These are phyloP conservation scores for Aspergillus novofumigatus DNA, from an alignment of 2,329 filamentous ascomycete genomes.

Conservation along the genomic window DNA sequence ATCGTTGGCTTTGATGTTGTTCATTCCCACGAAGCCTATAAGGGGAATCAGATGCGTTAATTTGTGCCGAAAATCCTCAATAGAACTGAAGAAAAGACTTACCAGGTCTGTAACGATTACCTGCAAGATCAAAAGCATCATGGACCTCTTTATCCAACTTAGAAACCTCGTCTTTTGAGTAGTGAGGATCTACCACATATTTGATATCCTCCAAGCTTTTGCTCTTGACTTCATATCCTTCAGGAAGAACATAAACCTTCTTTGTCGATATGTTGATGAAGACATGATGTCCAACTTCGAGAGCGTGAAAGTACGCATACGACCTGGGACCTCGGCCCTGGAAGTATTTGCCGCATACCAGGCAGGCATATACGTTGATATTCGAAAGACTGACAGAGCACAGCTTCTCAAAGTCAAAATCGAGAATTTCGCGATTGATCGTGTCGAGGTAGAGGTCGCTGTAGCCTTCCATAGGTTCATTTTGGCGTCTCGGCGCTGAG, in stretches of 20 bases:
- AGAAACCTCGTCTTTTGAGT: conserved; percentile 74
- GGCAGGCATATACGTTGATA: conserved; percentile 97
- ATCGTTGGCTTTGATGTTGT: conserved; percentile 99
- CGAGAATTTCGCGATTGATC: conserved; percentile 84
- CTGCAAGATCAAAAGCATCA: conserved; percentile 69
- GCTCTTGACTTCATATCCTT: conserved; percentile 94
- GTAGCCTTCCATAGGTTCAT: conserved; percentile 80
- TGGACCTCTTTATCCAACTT: conserved; percentile 64
- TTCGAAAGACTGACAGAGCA: conserved; percentile 95
- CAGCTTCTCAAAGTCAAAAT: conserved; percentile 98
- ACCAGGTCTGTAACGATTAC: conserved; percentile 80
- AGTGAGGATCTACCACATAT: conserved; percentile 88
- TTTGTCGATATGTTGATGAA: conserved; percentile 86
- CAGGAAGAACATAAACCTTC: conserved; percentile 61
- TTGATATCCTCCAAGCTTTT: conserved; percentile 97
- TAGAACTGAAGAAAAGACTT: conserved; percentile 5
- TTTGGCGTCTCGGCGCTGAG: conserved; percentile 56
- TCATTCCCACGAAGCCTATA: conserved; percentile 89
- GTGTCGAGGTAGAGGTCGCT: conserved; percentile 96
- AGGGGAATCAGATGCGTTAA: neutral
- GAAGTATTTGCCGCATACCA: conserved; percentile 97
- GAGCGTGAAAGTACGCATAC: conserved; percentile 93
- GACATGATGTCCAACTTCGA: conserved; percentile 93
- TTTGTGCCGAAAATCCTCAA: neutral
- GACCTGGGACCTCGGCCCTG: conserved; percentile 91